Base-by-base conservation (phyloP, 768 basidiomycete species). In the Hydnomerulius pinastri region DNA sequence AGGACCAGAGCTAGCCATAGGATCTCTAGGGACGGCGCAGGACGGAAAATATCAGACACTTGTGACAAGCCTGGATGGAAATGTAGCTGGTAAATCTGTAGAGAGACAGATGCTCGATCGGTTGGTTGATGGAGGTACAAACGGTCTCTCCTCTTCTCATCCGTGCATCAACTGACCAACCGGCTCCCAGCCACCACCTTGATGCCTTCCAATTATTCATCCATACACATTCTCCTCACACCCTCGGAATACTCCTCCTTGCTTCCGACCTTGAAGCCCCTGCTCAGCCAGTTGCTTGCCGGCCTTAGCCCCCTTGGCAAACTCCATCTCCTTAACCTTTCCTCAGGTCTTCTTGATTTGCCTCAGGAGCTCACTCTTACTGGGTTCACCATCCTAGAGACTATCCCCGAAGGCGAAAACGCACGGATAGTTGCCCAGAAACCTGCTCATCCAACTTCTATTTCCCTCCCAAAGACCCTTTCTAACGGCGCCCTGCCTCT, bases 41-140 rank as follows among this genome's bases (percentile, higher is more conserved):
- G 82, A 91, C 62, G 92, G 92, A 27, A 79, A 77, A 64, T 92
- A 92, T 64, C 90, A 92, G 66, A 67, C 78, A 1, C 71, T 90
- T 53, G 76, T 91, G 44, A 76, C 81, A 6, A 73, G 76, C 55
- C 71, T 92, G 50, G 80, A 82, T 66, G 68, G 67, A 50, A 75
- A 73, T 15, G 25, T 54, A 24, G 24, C 29, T 20, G 54, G 58
- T 17, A 68, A 77, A 54, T 61, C 71, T 28, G 83, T 91, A 25
- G 90, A 94, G 59, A 85, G 79, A 61, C 85, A 92, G 63, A 82
- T 94, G 73, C 71, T 93, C 24, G 92, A 95, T 66, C 77, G 92
- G 53, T 71, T 95, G 53, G 72, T 92, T 13, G 91, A 90, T 68
- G 79, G 81, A 73, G 92, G 92, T 92, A 61, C 17, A 38, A 10